Base-by-base conservation (phyloP, 2,329 filamentous ascomycete species). In the Stagonosporopsis vannaccii region DNA sequence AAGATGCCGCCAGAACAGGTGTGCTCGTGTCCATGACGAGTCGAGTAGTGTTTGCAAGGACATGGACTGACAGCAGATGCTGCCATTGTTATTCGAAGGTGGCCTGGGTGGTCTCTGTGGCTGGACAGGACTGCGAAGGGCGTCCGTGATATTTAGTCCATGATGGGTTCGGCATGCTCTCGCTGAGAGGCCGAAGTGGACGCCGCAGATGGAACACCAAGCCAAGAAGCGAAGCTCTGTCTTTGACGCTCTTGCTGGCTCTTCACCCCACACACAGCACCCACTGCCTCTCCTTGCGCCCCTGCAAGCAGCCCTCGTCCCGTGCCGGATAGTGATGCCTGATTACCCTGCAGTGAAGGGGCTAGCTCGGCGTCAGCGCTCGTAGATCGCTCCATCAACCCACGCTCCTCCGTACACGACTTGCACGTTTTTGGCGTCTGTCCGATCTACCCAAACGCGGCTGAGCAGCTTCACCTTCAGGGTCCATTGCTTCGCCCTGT, bases 61-160 rank as follows among this genome's bases (percentile, higher is more conserved):
- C 25, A 17, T 37, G 2, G 13, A 13, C 12, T 6, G 41, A 19
- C 19, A 47, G 53, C 37, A 42, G 48, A 28, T 39, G 45, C 42
- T 62, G 48, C 40, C 47, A 58, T 58, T 30, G 28, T 9, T 66
- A 19, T 32, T 51, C 56, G 4, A 48, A 65, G 53, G 43, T 35
- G 44, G 52, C 19, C 40, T 26, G 23, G 59, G 50, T 44, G 37
- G 63, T 52, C 43, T 37, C 42, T 51, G 53, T 46, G 51, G 48
- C 44, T 41, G 50, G 60, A n/a, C n/a, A 61, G 62, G 37, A 17
- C 19, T 13, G 30, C 32, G 23, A 25, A 35, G 37, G 55, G 40
- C 33, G 58, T 69, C 67, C 67, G 68, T 50, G 56, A 66, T 65
- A 61, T 60, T 70, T 70, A 60, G 68, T 72, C 70, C 67, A 67